A percentile compares a stretch with the other conserved stretches of the same genome.
Evolutionary conservation across 2,329 filamentous ascomycete genomes (phyloP).

Genomic region (Leptoxyphium fumago): DNA sequence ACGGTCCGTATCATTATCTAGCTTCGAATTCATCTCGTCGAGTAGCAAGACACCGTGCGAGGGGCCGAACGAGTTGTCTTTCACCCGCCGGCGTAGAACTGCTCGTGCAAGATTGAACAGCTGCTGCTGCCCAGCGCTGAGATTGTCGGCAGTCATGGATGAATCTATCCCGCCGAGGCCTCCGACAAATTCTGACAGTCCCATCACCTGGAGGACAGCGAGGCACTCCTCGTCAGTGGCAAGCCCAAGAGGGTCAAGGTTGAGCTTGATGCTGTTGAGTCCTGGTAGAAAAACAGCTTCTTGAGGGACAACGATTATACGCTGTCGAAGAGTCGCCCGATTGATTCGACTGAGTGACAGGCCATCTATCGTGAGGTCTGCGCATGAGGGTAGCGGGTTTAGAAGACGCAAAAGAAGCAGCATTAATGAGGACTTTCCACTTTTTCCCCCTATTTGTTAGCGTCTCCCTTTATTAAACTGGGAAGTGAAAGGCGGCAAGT

Average conservation of each 20-base stretch:
- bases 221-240: slow-evolving; percentile 27
- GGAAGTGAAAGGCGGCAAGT: no score
- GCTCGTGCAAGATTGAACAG: slow-evolving; percentile 36
- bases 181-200: slow-evolving; percentile 19
- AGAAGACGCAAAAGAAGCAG: not conserved
- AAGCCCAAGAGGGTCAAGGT: slow-evolving; percentile 29
- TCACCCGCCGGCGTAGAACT: slow-evolving; percentile 19
- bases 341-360: slow-evolving; percentile 29
- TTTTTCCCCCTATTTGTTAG: no score
- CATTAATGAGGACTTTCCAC: slow-evolving; percentile 34
- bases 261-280: slow-evolving; percentile 28
- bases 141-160: slow-evolving; percentile 17
- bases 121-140: slow-evolving; percentile 36
- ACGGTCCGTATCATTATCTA: slow-evolving; percentile 43
- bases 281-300: slow-evolving; percentile 37
- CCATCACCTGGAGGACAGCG: slow-evolving; percentile 31
- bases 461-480: no score
- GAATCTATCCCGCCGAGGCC: slow-evolving; percentile 24
- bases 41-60: not conserved
- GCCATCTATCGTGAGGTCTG: not conserved
- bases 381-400: not conserved
- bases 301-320: slow-evolving; percentile 35
- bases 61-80: not conserved
- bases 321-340: slow-evolving; percentile 30
- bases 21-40: slow-evolving; percentile 22